Percentiles rank a stretch among this genome's conserved stretches.
These are phyloP conservation scores for Cordyceps sp. DNA, from an alignment of 2,329 filamentous ascomycete species.

Conservation along the genomic window DNA sequence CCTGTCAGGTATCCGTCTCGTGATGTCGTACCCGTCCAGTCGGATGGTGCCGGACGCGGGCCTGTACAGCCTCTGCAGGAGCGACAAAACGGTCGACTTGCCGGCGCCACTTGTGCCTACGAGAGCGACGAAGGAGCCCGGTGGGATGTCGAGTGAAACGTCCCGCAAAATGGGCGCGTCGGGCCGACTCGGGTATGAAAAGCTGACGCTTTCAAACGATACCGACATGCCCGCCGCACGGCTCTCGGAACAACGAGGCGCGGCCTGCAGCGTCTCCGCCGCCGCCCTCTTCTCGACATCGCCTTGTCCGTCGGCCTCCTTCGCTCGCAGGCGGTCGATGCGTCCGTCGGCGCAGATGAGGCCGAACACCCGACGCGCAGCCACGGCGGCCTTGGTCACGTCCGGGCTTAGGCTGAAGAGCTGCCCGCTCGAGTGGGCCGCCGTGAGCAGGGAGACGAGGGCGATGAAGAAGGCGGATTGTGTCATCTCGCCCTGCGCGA, in stretches of 20 bases:
- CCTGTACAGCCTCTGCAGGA: slow-evolving; percentile 33
- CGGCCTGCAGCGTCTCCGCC: slow-evolving; percentile 11
- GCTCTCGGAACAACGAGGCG: background rate
- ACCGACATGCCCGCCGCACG: slow-evolving; percentile 25
- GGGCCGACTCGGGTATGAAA: slow-evolving; percentile 48
- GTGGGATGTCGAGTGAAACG: slow-evolving; percentile 37
- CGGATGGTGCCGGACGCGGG: slow-evolving; percentile 22
- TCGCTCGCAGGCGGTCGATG: too few species aligned
- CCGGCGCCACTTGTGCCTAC: slow-evolving; percentile 51
- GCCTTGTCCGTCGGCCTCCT: background rate
- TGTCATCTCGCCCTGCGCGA: slow-evolving; percentile 45
- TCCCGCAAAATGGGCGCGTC: slow-evolving; percentile 38
- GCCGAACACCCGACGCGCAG: slow-evolving; percentile 39
- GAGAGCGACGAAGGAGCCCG: slow-evolving; percentile 45
- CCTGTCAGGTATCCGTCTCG: slow-evolving; percentile 9
- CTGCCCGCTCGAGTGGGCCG: slow-evolving; percentile 56
- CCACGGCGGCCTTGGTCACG: slow-evolving; percentile 47
- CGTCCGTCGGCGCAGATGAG: slow-evolving; percentile 16
- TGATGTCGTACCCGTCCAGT: slow-evolving; percentile 30
- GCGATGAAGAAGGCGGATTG: slow-evolving; percentile 62
- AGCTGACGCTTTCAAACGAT: slow-evolving; percentile 40
- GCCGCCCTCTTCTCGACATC: slow-evolving; percentile 21
- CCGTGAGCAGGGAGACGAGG: slow-evolving; percentile 52
- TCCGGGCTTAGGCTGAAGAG: slow-evolving; percentile 63
- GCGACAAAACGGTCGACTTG: slow-evolving; percentile 47